phyloP scores from a whole-genome alignment of 306 rosid genomes.

The Cicer yamashitae region DNA sequence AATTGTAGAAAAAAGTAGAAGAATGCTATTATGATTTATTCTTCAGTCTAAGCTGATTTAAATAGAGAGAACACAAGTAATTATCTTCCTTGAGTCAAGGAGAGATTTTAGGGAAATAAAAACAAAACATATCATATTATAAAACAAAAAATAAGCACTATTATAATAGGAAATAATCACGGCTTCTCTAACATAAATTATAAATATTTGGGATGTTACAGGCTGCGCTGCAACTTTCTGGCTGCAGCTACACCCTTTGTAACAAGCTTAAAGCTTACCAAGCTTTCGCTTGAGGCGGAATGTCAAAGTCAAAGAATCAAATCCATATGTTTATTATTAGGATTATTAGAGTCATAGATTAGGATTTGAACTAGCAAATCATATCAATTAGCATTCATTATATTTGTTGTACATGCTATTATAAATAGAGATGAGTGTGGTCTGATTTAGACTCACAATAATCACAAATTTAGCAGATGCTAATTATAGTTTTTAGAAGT shows the following conservation, averaged over 20 bases:
- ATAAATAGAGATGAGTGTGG: background rate
- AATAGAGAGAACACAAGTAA: too few relatives aligned
- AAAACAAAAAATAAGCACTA: too few relatives aligned
- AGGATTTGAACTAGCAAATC: background rate
- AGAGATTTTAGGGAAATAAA: too few relatives aligned
- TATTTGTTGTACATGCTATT: background rate
- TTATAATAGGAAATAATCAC: too few relatives aligned
- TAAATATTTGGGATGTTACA: too few relatives aligned
- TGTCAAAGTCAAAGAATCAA: background rate
- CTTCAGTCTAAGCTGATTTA: too few relatives aligned
- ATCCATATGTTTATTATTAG: background rate
- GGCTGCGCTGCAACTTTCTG: background rate
- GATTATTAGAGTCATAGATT: background rate
- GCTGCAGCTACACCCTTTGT: background rate
- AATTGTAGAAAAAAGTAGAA: too few relatives aligned
- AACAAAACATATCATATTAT: too few relatives aligned
- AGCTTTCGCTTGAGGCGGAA: background rate
- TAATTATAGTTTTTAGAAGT: constrained; percentile 1
- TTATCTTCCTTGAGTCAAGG: too few relatives aligned
- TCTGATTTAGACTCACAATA: background rate
- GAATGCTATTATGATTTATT: too few relatives aligned
- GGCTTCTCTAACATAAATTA: too few relatives aligned
- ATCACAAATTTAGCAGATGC: background rate
- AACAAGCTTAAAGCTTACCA: background rate
- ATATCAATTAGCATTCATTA: background rate